Conservation (phyloP, 2,329 filamentous ascomycete genomes). For the Ophiocordyceps australis region DNA sequence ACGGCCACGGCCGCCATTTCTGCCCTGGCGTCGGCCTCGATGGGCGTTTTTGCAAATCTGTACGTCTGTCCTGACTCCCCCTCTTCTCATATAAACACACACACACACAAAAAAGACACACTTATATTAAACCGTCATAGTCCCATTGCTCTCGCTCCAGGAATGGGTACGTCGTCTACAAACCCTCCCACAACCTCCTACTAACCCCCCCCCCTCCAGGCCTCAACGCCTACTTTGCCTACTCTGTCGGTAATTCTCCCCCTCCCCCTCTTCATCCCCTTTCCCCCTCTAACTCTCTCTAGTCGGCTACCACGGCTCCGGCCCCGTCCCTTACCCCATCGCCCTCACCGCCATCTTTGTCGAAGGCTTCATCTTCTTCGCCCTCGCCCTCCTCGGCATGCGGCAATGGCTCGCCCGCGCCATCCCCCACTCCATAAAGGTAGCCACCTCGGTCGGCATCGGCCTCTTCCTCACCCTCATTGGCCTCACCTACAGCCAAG, state of each 20-base stretch:
- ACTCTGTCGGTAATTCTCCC: conserved; percentile 26
- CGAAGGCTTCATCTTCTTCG: conserved; percentile 74
- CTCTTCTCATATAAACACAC: no score
- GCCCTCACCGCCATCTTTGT: conserved; percentile 78
- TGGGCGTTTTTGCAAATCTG: conserved; percentile 71
- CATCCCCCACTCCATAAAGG: conserved; percentile 71
- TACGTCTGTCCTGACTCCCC: conserved; percentile 11
- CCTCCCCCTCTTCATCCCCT: conserved; percentile 5
- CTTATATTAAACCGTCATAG: conserved; percentile 4
- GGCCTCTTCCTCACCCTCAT: conserved; percentile 67
- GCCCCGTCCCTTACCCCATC: conserved; percentile 53
- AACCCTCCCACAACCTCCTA: no score
- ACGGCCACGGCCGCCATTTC: conserved; percentile 75
- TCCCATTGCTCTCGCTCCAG: conserved; percentile 20
- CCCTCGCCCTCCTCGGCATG: conserved; percentile 59
- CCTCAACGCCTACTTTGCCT: conserved; percentile 76
- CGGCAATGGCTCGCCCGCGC: conserved; percentile 77
- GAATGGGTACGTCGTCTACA: conserved; percentile 21
- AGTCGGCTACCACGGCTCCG: conserved; percentile 60
- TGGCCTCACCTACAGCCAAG: conserved; percentile 62
- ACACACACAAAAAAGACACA: no score
- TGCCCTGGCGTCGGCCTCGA: conserved; percentile 61
- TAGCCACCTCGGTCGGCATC: conserved; percentile 72
- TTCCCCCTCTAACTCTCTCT: not conserved
- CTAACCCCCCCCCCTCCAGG: conserved; percentile 14